A percentile compares a stretch with the other conserved stretches of the same genome.
phyloP scores from a whole-genome alignment of 306 rosid species.

The Gynostemma pentaphyllum region DNA sequence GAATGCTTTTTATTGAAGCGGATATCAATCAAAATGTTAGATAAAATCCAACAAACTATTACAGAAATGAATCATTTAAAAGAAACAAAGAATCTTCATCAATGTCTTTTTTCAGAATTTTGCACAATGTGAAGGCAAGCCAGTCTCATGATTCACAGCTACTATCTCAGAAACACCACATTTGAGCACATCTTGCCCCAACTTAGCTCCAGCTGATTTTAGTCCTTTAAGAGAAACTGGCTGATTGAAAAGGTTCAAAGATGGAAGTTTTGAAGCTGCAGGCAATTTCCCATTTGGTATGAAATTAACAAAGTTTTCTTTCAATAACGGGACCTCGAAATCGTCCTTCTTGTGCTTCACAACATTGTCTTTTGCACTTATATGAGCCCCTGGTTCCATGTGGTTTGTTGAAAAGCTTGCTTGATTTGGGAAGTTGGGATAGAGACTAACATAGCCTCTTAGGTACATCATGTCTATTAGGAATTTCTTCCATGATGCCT shows the following conservation, averaged over 20 bases:
- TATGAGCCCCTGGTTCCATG: slow-evolving; percentile 99
- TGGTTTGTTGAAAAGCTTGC: slow-evolving; percentile 93
- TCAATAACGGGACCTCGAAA: slow-evolving; percentile 84
- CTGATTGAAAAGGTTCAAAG: slow-evolving; percentile 76
- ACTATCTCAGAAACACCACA: slow-evolving; percentile 80
- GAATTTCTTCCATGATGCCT: slow-evolving; percentile 97
- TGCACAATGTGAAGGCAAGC: slow-evolving; percentile 59
- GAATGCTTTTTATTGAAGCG: background rate
- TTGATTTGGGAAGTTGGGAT: slow-evolving; percentile 86
- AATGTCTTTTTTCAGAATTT: slow-evolving; percentile 49
- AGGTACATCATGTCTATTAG: slow-evolving; percentile 97
- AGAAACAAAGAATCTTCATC: slow-evolving; percentile 22
- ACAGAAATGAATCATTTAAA: background rate
- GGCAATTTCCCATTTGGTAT: slow-evolving; percentile 71
- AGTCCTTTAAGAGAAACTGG: slow-evolving; percentile 77
- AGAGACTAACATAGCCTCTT: slow-evolving; percentile 84
- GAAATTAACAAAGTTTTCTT: slow-evolving; percentile 43
- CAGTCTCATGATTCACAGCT: slow-evolving; percentile 56
- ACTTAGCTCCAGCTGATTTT: slow-evolving; percentile 79
- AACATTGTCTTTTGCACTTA: slow-evolving; percentile 72
- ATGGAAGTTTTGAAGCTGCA: slow-evolving; percentile 65
- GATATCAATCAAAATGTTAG: background rate
- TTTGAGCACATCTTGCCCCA: slow-evolving; percentile 76
- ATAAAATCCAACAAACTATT: background rate
- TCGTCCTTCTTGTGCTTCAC: slow-evolving; percentile 68